phyloP scores from a whole-genome alignment of 345 rosid genomes.

The Brassica nigra region DNA sequence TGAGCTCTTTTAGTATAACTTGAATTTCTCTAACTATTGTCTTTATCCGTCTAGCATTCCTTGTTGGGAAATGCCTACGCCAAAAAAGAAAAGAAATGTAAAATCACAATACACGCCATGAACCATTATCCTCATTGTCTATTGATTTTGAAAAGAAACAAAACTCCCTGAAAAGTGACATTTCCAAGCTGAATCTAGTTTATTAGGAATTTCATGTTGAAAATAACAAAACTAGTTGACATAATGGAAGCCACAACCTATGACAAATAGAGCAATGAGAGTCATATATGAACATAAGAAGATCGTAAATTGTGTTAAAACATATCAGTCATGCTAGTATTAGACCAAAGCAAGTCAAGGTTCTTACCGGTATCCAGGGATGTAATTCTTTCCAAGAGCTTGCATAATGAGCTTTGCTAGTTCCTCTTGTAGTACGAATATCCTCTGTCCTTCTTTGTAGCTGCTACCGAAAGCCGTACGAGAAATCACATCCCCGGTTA shows the following conservation, averaged over 20 bases:
- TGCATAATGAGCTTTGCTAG: constrained; percentile 23
- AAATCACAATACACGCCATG: not conserved
- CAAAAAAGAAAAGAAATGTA: not conserved
- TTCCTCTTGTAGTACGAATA: constrained; percentile 43
- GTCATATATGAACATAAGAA: not conserved
- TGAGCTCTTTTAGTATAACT: constrained; percentile 34
- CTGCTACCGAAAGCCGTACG: constrained; percentile 50
- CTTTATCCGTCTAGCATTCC: constrained; percentile 44
- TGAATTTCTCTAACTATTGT: constrained; percentile 29
- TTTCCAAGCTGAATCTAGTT: not conserved
- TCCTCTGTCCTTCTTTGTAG: constrained; percentile 45
- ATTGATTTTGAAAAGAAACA: too few relatives aligned
- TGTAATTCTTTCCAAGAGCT: constrained; percentile 22
- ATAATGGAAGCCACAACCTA: not conserved
- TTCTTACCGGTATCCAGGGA: constrained; percentile 45
- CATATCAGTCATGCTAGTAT: not conserved
- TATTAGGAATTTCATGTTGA: not conserved
- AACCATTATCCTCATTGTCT: too few relatives aligned
- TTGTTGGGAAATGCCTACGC: constrained; percentile 52
- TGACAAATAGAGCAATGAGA: not conserved
- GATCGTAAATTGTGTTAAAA: not conserved
- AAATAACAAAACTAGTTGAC: not conserved
- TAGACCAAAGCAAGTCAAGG: constrained; percentile 8
- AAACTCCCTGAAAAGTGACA: not conserved
- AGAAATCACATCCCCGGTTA: constrained; percentile 50